Percentiles rank a stretch among this genome's conserved stretches.
phyloP scores from a whole-genome alignment of 805 yeast species.

The Teunomyces barrocoloradensis region DNA sequence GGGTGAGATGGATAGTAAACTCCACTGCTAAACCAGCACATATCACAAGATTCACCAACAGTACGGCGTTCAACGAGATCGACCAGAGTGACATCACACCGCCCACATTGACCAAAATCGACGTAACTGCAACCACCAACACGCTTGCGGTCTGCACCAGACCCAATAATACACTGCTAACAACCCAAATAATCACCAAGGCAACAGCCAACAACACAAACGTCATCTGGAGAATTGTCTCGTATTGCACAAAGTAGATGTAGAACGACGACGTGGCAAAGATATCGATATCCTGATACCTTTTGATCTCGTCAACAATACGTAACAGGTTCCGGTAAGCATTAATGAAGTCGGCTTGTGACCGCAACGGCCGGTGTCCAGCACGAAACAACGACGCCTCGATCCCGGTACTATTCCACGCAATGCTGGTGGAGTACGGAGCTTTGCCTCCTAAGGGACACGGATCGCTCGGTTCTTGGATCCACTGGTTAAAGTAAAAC shows the following conservation, averaged over 20 bases:
- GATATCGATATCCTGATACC: conserved; percentile 44
- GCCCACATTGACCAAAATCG: conserved; percentile 69
- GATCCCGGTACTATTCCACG: conserved; percentile 42
- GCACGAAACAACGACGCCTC: conserved; percentile 71
- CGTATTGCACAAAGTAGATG: conserved; percentile 88
- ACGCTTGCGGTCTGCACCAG: conserved; percentile 58
- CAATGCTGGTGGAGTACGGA: conserved; percentile 68
- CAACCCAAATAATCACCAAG: conserved; percentile 45
- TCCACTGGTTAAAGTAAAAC: conserved; percentile 77
- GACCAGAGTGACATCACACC: conserved; percentile 77
- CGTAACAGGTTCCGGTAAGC: conserved; percentile 75
- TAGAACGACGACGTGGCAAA: conserved; percentile 94
- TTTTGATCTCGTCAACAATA: conserved; percentile 55
- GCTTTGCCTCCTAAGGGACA: conserved; percentile 97
- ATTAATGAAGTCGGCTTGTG: conserved; percentile 79
- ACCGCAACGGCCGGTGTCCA: conserved; percentile 72
- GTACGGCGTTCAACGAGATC: conserved; percentile 82
- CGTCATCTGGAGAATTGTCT: conserved; percentile 59
- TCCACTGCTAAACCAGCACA: conserved; percentile 93
- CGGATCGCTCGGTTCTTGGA: conserved; percentile 76
- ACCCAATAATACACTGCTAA: conserved; percentile 62
- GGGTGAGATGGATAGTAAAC: conserved; percentile 82
- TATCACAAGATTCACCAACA: conserved; percentile 85
- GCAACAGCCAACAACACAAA: conserved; percentile 54
- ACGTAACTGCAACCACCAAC: conserved; percentile 54